Conservation (phyloP, 495 filamentous ascomycete genomes). For the Podospora tetraspora region DNA sequence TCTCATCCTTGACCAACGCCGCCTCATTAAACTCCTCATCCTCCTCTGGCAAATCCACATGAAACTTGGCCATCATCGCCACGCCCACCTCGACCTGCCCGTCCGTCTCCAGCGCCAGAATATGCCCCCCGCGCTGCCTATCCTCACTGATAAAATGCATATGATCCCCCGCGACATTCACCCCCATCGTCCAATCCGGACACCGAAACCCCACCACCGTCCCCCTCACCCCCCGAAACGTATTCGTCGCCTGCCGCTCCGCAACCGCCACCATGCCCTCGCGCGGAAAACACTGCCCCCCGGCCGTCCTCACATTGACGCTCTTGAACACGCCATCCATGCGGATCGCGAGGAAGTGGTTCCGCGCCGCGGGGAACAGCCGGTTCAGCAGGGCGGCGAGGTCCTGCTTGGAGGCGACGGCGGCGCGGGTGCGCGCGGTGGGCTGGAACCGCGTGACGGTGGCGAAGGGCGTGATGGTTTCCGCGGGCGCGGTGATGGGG, state of each 20-base stretch:
- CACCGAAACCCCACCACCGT: conserved; percentile 47
- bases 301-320: conserved; percentile 38
- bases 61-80: conserved; percentile 30
- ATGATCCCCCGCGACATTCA: conserved; percentile 49
- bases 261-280: conserved; percentile 41
- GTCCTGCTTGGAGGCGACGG: conserved; percentile 31
- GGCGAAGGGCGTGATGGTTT: conserved; percentile 39
- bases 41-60: conserved; percentile 37
- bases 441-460: conserved; percentile 38
- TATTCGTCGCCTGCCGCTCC: conserved; percentile 36
- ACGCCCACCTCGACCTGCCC: conserved; percentile 33
- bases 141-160: conserved; percentile 48
- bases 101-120: conserved; percentile 41
- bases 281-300: conserved; percentile 28
- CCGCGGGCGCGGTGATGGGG: conserved; percentile 19
- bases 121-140: conserved; percentile 42
- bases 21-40: conserved; percentile 39
- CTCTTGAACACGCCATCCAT: conserved; percentile 34
- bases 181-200: conserved; percentile 43
- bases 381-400: conserved; percentile 31
- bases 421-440: conserved; percentile 17
- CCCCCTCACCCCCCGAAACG: conserved; percentile 33
- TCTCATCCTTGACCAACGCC: conserved; percentile 33
- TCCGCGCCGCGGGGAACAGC: conserved; percentile 34
- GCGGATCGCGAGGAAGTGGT: conserved; percentile 38